phyloP scores from a whole-genome alignment of 345 rosid genomes.

The Psidium friedrichsthalianum region DNA sequence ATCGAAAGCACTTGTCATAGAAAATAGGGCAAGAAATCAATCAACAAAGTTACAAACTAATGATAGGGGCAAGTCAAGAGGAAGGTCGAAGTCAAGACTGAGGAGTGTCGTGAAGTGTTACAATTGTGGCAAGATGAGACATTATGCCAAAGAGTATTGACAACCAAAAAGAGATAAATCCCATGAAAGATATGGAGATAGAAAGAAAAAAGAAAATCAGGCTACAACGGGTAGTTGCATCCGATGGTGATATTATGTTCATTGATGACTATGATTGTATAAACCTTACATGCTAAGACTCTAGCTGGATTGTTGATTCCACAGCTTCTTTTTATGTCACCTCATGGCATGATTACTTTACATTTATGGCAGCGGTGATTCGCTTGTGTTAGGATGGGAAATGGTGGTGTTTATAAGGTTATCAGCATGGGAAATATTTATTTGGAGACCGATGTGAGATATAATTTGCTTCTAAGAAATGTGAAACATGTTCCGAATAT shows the following conservation, averaged over 20 bases:
- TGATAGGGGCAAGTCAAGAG: neutral
- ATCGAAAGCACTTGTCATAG: no score
- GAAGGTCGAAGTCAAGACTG: neutral
- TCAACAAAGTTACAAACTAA: no score
- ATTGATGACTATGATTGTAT: neutral
- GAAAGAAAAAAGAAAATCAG: neutral
- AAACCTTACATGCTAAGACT: neutral
- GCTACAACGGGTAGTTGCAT: neutral
- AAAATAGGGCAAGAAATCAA: no score
- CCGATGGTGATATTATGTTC: neutral
- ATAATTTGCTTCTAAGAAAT: neutral
- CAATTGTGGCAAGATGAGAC: neutral
- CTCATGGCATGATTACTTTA: neutral
- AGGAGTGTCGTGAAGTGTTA: neutral
- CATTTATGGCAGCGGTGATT: neutral
- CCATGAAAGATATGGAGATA: neutral
- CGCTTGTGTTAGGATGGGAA: neutral
- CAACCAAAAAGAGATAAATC: neutral
- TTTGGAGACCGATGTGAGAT: neutral
- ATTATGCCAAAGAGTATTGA: neutral
- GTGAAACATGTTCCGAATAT: neutral
- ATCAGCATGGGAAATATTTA: neutral
- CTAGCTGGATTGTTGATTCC: neutral
- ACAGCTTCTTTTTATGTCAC: neutral
- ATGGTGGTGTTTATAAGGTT: neutral